Evolutionary conservation across 2,329 filamentous ascomycete genomes (phyloP).

Genomic region (Epichloe brachyelytri): DNA sequence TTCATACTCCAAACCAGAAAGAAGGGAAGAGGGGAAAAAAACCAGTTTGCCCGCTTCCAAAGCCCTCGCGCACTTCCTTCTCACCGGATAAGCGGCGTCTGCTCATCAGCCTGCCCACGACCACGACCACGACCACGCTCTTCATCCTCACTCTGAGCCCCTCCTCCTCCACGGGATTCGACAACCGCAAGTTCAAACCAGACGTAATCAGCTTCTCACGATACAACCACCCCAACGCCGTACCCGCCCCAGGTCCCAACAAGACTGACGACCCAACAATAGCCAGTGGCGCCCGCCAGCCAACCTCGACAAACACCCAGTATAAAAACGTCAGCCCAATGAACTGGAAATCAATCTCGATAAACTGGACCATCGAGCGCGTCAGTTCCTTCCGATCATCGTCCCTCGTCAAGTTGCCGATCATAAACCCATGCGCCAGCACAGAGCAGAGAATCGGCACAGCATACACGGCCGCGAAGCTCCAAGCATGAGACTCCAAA

Average conservation of each 20-base stretch:
- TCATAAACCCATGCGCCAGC: conserved; percentile 27
- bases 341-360: conserved; percentile 34
- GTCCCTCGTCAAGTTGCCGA: conserved; percentile 24
- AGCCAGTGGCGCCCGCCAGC: conserved; percentile 26
- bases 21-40: background rate
- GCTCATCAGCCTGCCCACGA: conserved; percentile 13
- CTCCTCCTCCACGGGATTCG: conserved; percentile 5
- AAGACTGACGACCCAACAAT: conserved; percentile 18
- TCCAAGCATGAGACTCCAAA: conserved; percentile 28
- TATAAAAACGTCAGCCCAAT: conserved; percentile 36
- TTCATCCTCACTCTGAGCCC: conserved; percentile 8
- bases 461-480: conserved; percentile 29
- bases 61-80: too few species aligned
- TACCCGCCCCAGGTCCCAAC: conserved; percentile 26
- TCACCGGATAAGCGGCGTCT: conserved; percentile 21
- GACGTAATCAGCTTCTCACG: conserved; percentile 21
- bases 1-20: background rate
- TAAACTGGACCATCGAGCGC: conserved; percentile 29
- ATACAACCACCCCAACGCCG: conserved; percentile 26
- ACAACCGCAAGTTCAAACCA: conserved; percentile 10
- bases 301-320: conserved; percentile 39
- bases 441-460: conserved; percentile 31
- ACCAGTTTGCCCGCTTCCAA: background rate
- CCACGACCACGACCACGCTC: conserved; percentile 4
- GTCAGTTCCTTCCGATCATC: conserved; percentile 39